Evolutionary conservation across 2,329 filamentous ascomycete genomes (phyloP), one percentile per base, ranked within the genome.

Genomic region (Xylariaceae sp.): DNA sequence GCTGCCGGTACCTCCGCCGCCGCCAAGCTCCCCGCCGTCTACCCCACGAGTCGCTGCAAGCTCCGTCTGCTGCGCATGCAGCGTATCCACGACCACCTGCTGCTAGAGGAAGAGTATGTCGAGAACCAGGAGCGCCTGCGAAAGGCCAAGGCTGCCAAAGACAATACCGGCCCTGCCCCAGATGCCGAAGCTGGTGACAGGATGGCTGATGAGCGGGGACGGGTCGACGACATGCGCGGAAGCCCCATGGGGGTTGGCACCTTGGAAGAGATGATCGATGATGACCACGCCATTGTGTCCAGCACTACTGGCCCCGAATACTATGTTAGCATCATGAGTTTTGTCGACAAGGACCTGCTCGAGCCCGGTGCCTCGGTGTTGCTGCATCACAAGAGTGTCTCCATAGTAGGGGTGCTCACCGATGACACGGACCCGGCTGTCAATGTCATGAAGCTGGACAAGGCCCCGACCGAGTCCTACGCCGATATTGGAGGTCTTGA

Each of bases 261-360:
- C 51, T 76, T 99, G 59, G 94, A 99, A 72, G 94, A 99, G 76
- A 87, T 99, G 77, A 99, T 99, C 66, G 94, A 99, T 65, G 94
- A 99, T 68, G 94, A 99, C 74, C 94, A 99, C 66, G 94, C 94
- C 55, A 99, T 99, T 66, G 94, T 99, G 33, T 96, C 91, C 15
- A 96, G 90, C 69, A 95, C 94, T 1, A 97, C 94, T 6, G 94
- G 94, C 0, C 94, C 94, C 1, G 94, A 99, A 71, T 99, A 96
- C 80, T 99, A 97, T 70, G 94, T 99, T 59, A 96, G 91, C 61
- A 99, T 99, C 80, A 97, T 97, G 94, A 96, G 92, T 48, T 99
- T 99, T 65, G 94, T 99, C 58, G 94, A 99, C 78, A 99, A 99
- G 74, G 94, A 99, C 65, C 82, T 99, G 4, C 80, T 99, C 39